Percentiles rank a stretch among this genome's conserved stretches.
phyloP scores from a whole-genome alignment of 2,329 filamentous ascomycete species.

The Geosmithia flava region DNA sequence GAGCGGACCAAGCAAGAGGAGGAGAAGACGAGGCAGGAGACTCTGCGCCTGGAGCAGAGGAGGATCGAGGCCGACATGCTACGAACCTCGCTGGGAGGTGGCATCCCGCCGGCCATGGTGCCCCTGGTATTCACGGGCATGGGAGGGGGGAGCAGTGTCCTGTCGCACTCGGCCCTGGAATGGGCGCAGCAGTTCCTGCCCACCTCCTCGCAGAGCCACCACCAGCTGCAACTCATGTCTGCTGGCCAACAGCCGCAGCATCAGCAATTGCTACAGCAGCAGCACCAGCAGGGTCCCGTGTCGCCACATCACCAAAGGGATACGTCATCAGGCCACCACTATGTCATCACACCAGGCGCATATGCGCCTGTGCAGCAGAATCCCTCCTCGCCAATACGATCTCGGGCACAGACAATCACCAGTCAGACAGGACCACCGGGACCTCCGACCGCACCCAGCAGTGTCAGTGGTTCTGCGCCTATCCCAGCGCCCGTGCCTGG shows the following conservation, averaged over 20 bases:
- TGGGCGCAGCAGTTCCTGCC: conserved; percentile 55
- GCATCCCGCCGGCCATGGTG: conserved; percentile 62
- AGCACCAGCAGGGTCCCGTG: conserved; percentile 30
- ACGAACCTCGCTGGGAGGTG: conserved; percentile 52
- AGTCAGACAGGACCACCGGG: conserved; percentile 22
- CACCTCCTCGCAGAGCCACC: conserved; percentile 31
- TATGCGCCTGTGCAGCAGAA: conserved; percentile 12
- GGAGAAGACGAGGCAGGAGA: conserved; percentile 54
- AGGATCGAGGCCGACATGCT: conserved; percentile 64
- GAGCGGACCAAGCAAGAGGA: conserved; percentile 64
- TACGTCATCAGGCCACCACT: conserved; percentile 16
- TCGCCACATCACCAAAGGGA: conserved; percentile 46
- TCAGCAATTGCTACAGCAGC: conserved; percentile 37
- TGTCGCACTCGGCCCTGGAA: conserved; percentile 50
- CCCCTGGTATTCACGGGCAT: conserved; percentile 66
- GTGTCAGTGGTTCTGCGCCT: not conserved
- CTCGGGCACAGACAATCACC: conserved; percentile 36
- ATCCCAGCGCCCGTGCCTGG: not conserved
- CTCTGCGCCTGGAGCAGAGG: conserved; percentile 57
- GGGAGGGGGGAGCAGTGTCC: conserved; percentile 38
- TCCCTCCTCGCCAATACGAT: conserved; percentile 35
- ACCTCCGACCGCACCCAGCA: conserved; percentile 5
- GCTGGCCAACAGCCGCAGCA: conserved; percentile 20
- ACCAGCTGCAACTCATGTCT: conserved; percentile 38
- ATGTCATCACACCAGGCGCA: not conserved